Evolutionary conservation across 768 basidiomycete genomes (phyloP).

Genomic region (Xerocomus spinulosus): DNA sequence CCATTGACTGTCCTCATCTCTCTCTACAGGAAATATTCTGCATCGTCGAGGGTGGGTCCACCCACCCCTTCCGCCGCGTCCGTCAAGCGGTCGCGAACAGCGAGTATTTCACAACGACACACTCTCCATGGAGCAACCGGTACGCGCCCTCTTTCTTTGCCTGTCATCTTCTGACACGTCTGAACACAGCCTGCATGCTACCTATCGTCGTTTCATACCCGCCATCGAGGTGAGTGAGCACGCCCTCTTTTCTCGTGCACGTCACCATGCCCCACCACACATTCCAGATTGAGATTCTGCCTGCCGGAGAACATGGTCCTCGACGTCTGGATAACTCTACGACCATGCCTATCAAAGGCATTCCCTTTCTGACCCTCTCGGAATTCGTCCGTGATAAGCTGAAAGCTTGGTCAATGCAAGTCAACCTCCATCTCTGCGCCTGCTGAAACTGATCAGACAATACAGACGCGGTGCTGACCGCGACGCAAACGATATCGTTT

Average conservation of each 20-base stretch:
- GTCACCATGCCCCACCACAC: slow-evolving; percentile 4
- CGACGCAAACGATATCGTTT: slow-evolving; percentile 76
- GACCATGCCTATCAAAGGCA: slow-evolving; percentile 59
- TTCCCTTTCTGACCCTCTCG: slow-evolving; percentile 81
- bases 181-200: slow-evolving; percentile 58
- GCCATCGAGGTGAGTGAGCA: slow-evolving; percentile 57
- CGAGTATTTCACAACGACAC: slow-evolving; percentile 59
- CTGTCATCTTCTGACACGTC: slow-evolving; percentile 8
- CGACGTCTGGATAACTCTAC: slow-evolving; percentile 65
- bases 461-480: slow-evolving; percentile 61
- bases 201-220: slow-evolving; percentile 73
- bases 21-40: slow-evolving; percentile 73
- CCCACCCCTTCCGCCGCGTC: slow-evolving; percentile 75
- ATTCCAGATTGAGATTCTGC: slow-evolving; percentile 72
- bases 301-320: slow-evolving; percentile 78
- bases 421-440: background rate
- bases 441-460: slow-evolving; percentile 15
- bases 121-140: slow-evolving; percentile 88
- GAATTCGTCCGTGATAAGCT: slow-evolving; percentile 86
- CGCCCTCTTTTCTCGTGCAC: background rate
- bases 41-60: slow-evolving; percentile 71
- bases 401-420: slow-evolving; percentile 78
- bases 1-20: slow-evolving; percentile 7
- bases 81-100: slow-evolving; percentile 67
- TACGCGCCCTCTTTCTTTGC: slow-evolving; percentile 28